These are phyloP conservation scores for Physocladia obscura DNA, from an alignment of 192 early-diverging fungal species.

Conservation along the genomic window DNA sequence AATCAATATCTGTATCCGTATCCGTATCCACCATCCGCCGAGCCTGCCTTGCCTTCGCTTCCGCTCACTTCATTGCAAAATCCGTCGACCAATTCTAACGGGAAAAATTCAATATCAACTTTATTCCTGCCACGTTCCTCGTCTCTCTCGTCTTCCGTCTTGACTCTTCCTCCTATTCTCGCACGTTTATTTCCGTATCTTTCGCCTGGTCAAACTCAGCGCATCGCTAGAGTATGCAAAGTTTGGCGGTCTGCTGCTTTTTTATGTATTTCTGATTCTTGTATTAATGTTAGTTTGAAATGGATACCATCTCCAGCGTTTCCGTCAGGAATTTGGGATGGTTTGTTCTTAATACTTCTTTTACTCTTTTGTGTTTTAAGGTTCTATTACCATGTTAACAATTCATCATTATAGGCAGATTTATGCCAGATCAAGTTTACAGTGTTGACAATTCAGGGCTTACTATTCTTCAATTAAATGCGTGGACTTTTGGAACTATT, in stretches of 20 bases:
- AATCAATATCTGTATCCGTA: neutral
- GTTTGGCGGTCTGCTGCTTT: neutral
- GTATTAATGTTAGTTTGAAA: neutral
- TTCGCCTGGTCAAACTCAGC: neutral
- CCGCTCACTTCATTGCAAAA: neutral
- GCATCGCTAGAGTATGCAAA: constrained; percentile 5
- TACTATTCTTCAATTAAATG: neutral
- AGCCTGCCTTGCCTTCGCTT: neutral
- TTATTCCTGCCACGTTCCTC: constrained; percentile 24
- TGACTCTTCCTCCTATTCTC: neutral
- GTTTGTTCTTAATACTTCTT: neutral
- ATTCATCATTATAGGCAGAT: neutral
- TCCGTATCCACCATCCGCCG: neutral
- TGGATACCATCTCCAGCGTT: neutral
- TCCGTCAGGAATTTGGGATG: neutral
- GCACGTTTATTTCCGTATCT: neutral
- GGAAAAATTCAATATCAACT: neutral
- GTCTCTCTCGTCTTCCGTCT: neutral
- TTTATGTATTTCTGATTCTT: neutral
- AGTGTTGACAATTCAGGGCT: neutral
- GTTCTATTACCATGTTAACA: neutral
- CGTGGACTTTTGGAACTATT: constrained; percentile 11
- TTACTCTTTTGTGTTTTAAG: neutral
- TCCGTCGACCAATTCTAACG: neutral
- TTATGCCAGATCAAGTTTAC: neutral